phyloP scores from a whole-genome alignment of 306 rosid genomes.

The Cucurbita moschata region DNA sequence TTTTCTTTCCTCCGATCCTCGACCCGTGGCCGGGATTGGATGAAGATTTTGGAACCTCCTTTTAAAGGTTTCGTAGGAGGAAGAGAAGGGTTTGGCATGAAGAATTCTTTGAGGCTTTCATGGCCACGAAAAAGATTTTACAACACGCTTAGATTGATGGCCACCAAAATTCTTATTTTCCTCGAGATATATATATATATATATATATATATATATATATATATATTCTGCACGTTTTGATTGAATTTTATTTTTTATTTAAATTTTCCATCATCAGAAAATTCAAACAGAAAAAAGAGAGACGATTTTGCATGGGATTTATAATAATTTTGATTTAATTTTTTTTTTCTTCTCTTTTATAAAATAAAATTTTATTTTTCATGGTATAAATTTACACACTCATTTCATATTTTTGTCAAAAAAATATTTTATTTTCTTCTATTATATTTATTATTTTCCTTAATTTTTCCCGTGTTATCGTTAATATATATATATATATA shows the following conservation, averaged over 20 bases:
- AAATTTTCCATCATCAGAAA: neutral
- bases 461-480: neutral
- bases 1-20: neutral
- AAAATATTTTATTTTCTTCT: neutral
- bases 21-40: neutral
- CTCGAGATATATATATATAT: neutral
- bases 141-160: neutral
- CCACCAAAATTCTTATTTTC: neutral
- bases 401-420: neutral
- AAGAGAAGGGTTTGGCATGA: neutral
- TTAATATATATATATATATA: too few species aligned
- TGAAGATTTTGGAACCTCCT: neutral
- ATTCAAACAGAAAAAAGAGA: neutral
- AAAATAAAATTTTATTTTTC: neutral
- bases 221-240: neutral
- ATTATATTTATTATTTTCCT: neutral
- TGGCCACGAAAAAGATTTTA: constrained; percentile 6
- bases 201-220: neutral
- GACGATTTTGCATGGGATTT: neutral
- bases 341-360: neutral
- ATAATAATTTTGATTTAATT: neutral
- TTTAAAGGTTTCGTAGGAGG: neutral
- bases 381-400: too few species aligned
- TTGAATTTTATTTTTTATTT: neutral
- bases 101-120: neutral